Evolutionary conservation across 257 asterid genomes (phyloP), one percentile per base, ranked within the genome.

Genomic region (Cynanchum wilfordii): DNA sequence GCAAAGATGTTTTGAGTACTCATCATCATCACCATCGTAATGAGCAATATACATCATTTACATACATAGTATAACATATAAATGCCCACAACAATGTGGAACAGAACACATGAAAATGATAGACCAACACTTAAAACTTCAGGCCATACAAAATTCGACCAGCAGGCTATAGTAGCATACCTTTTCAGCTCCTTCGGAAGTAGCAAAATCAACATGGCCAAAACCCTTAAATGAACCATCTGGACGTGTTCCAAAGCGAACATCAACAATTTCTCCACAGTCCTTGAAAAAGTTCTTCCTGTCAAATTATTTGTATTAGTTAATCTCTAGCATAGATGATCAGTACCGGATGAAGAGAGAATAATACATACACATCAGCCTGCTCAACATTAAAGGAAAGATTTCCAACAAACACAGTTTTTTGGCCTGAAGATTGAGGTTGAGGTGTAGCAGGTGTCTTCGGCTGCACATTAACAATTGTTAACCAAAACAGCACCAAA

Each of bases 191-290:
- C 82, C 89, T 72, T 86, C 97, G 49, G 81, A 68, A 52, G 93
- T 75, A 60, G 91, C 87, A 86, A 94, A 94, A 76, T 94, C 95
- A 68, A 89, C 90, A 80, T 89, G 92, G n/a, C 97, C 99, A 88
- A 63, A 91, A 72, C 99, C 99, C 81, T 77, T 89, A 69, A 88
- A 88, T 5, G 85, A 44, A 47, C 89, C 89, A 24, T 87, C 97
- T 5, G 72, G 79, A 44, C 59, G 74, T 71, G 80, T 82, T 40
- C 86, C 84, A 75, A 94, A 85, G 20, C 97, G 96, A 30, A 91
- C 83, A 25, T 85, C 89, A 72, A 82, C 80, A 73, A 94, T 68
- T 69, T 88, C 96, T 55, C 96, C 99, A 82, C 84, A 87, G 69
- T 79, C 75, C 69, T 91, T 80, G 87, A 94, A 91, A 82, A 91